phyloP scores from a whole-genome alignment of 257 asterid genomes.

The Osmanthus fragrans region DNA sequence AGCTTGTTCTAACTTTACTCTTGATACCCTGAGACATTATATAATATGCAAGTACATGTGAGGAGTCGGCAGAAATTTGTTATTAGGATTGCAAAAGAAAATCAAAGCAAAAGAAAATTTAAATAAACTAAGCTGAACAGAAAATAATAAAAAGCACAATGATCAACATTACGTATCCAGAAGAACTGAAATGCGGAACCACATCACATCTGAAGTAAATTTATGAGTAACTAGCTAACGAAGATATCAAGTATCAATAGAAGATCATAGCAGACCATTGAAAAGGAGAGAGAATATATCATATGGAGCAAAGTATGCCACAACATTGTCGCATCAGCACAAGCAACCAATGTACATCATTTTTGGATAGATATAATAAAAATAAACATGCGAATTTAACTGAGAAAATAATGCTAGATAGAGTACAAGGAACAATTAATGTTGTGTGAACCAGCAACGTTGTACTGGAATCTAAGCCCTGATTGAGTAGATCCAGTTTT shows the following conservation, averaged over 20 bases:
- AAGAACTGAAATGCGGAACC: neutral
- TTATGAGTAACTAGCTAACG: neutral
- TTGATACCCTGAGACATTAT: constrained; percentile 54
- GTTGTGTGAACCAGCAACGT: neutral
- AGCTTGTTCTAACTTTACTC: constrained; percentile 79
- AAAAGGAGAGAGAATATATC: constrained; percentile 10
- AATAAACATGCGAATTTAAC: neutral
- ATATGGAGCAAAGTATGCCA: constrained; percentile 17
- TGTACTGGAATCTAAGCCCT: neutral
- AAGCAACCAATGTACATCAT: neutral
- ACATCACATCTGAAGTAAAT: neutral
- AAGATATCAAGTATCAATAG: neutral
- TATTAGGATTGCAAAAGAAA: constrained; percentile 5
- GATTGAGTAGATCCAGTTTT: neutral
- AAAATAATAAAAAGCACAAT: neutral
- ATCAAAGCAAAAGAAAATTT: constrained; percentile 14
- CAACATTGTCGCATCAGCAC: neutral
- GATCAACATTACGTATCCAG: constrained; percentile 1
- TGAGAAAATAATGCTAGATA: constrained; percentile 3
- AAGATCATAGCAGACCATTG: constrained; percentile 5
- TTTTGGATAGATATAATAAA: neutral
- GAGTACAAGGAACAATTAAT: neutral
- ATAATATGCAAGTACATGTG: constrained; percentile 14
- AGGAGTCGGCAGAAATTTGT: constrained; percentile 6
- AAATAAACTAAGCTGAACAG: neutral